A percentile compares a stretch with the other conserved stretches of the same genome.
Evolutionary conservation across 108 stramenopile species (phyloP).

Genomic region (Fistulifera pelliculosa): DNA sequence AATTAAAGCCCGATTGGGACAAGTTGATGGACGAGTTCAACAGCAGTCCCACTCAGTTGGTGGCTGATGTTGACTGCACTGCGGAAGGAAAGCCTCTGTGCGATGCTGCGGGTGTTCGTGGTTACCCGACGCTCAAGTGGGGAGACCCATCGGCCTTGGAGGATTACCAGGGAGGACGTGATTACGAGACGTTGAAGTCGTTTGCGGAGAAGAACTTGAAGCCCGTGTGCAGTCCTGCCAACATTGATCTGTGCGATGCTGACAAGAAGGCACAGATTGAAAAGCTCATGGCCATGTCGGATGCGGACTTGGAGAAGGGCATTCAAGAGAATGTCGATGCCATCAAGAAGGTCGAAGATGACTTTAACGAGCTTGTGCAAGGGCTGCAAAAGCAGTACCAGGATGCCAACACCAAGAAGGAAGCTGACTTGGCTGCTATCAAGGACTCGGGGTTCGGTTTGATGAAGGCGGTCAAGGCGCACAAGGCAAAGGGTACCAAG

Average conservation of each 20-base stretch:
- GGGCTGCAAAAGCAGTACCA: constrained; percentile 60
- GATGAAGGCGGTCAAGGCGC: constrained; percentile 79
- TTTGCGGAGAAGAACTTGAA: constrained; percentile 72
- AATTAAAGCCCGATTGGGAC: constrained; percentile 68
- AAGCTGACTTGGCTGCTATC: constrained; percentile 56
- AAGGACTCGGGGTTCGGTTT: constrained; percentile 80
- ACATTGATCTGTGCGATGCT: constrained; percentile 65
- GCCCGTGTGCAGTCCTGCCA: constrained; percentile 50
- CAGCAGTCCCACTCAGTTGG: constrained; percentile 28
- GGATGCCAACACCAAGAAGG: constrained; percentile 52
- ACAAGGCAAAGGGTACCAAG: constrained; percentile 22
- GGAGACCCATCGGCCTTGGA: constrained; percentile 50
- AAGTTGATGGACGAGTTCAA: constrained; percentile 57
- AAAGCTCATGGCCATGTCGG: constrained; percentile 41
- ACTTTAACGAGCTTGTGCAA: constrained; percentile 58
- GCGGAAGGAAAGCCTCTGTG: constrained; percentile 61
- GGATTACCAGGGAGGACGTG: constrained; percentile 73
- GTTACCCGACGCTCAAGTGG: constrained; percentile 78
- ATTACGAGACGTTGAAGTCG: constrained; percentile 37
- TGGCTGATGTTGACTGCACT: constrained; percentile 75
- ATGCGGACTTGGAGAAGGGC: constrained; percentile 31
- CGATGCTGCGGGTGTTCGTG: constrained; percentile 41
- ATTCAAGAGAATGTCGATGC: constrained; percentile 54
- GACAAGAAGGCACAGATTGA: constrained; percentile 48
- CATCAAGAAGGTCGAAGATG: constrained; percentile 41